Evolutionary conservation across 2,329 filamentous ascomycete genomes (phyloP).

Genomic region (Cladobotryum mycophilum): DNA sequence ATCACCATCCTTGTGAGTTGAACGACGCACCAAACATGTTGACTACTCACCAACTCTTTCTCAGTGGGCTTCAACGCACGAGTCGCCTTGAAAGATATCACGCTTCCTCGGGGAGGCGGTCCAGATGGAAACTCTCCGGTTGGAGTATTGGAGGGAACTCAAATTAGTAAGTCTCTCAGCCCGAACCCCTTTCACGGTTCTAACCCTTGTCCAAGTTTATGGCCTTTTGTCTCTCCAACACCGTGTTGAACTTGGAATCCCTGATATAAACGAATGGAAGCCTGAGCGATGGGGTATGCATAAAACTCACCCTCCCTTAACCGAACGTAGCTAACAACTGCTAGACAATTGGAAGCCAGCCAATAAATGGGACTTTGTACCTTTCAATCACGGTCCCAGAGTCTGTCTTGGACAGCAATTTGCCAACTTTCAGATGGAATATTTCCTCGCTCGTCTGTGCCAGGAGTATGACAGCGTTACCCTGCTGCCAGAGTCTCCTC

Average conservation of each 20-base stretch:
- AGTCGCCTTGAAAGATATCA: background rate
- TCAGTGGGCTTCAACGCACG: background rate
- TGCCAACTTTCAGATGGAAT: slow-evolving; percentile 31
- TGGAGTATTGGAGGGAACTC: background rate
- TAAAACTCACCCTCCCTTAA: background rate
- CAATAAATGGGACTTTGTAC: slow-evolving; percentile 32
- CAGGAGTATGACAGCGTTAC: slow-evolving; percentile 23
- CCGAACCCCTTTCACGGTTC: background rate
- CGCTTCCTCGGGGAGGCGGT: background rate
- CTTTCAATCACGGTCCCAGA: slow-evolving; percentile 38
- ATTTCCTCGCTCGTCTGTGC: slow-evolving; percentile 29
- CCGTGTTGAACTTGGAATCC: background rate
- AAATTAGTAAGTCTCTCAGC: background rate
- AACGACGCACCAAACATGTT: background rate
- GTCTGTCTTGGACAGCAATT: slow-evolving; percentile 40
- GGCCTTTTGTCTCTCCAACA: background rate
- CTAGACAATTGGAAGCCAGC: background rate
- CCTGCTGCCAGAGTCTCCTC: background rate
- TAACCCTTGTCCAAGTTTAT: background rate
- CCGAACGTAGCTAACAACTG: background rate
- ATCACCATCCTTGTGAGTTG: background rate
- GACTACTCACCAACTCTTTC: background rate
- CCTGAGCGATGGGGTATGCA: background rate
- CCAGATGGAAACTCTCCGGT: background rate
- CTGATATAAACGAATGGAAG: background rate